phyloP scores from a whole-genome alignment of 73 alveolate species.

The Tetrahymena borealis region DNA sequence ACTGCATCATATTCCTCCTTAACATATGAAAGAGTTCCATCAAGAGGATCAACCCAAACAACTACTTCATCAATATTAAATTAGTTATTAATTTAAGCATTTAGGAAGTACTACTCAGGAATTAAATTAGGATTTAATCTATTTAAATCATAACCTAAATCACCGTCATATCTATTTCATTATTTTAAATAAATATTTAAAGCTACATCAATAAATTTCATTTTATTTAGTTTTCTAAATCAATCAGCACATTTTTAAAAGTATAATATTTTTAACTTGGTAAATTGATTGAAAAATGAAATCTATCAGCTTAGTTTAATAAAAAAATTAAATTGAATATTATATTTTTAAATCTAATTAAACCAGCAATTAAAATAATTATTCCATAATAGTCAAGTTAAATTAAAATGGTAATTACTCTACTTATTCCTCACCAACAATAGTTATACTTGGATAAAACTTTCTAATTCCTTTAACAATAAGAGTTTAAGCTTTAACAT shows the following conservation, averaged over 20 bases:
- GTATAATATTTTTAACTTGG: too few species aligned
- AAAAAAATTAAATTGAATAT: too few species aligned
- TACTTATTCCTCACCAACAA: conserved; percentile 39
- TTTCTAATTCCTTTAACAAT: conserved; percentile 6
- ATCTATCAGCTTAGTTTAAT: too few species aligned
- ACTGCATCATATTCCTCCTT: conserved; percentile 67
- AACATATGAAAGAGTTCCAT: conserved; percentile 80
- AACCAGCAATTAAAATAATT: too few species aligned
- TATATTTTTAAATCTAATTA: too few species aligned
- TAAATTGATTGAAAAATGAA: too few species aligned
- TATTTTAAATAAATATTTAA: background rate
- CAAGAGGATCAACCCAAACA: conserved; percentile 90
- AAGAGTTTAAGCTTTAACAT: conserved; percentile 25
- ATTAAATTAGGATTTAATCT: background rate
- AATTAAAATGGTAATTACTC: background rate
- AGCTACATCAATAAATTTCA: background rate
- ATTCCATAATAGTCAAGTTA: too few species aligned
- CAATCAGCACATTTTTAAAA: too few species aligned
- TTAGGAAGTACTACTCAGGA: background rate
- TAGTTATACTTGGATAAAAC: conserved; percentile 30
- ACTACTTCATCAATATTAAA: conserved; percentile 46
- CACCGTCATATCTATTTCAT: background rate
- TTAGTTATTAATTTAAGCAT: background rate
- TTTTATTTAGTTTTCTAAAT: too few species aligned
- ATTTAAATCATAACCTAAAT: background rate